Percentiles rank a stretch among this genome's conserved stretches.
These are phyloP conservation scores for Fusarium sp. DNA, from an alignment of 2,329 filamentous ascomycete genomes.

Conservation along the genomic window DNA sequence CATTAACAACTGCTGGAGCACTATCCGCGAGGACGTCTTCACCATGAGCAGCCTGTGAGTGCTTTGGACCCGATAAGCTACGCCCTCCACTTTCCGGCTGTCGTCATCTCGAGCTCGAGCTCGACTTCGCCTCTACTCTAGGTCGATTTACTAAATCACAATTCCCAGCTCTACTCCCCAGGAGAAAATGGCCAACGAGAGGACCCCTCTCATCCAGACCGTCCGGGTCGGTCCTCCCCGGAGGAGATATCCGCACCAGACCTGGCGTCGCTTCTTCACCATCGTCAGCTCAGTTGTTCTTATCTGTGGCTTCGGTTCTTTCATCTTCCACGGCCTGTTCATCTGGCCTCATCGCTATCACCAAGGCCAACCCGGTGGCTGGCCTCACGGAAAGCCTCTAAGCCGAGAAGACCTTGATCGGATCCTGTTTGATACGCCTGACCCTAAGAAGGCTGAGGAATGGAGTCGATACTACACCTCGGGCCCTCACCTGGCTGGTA, in stretches of 20 bases:
- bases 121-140: not conserved
- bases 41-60: slow-evolving; percentile 44
- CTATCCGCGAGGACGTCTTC: slow-evolving; percentile 18
- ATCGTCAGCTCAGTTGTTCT: slow-evolving; percentile 69
- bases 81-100: slow-evolving; percentile 28
- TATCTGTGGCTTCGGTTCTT: slow-evolving; percentile 62
- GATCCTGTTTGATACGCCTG: slow-evolving; percentile 70
- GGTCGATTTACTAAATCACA: slow-evolving; percentile 10
- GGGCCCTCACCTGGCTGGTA: slow-evolving; percentile 80
- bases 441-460: slow-evolving; percentile 68
- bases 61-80: not conserved
- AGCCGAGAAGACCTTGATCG: slow-evolving; percentile 64
- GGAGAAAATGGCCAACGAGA: slow-evolving; percentile 63
- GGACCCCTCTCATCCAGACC: slow-evolving; percentile 75
- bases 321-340: slow-evolving; percentile 62
- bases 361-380: slow-evolving; percentile 48
- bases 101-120: slow-evolving; percentile 7
- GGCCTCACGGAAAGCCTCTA: slow-evolving; percentile 44
- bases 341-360: slow-evolving; percentile 52
- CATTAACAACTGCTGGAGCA: slow-evolving; percentile 16
- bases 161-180: slow-evolving; percentile 22
- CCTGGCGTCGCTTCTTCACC: slow-evolving; percentile 74
- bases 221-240: slow-evolving; percentile 66
- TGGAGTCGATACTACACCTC: slow-evolving; percentile 85
- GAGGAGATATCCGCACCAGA: slow-evolving; percentile 69